These are phyloP conservation scores for Melastoma candidum DNA, from an alignment of 441 rosid species.

Conservation along the genomic window DNA sequence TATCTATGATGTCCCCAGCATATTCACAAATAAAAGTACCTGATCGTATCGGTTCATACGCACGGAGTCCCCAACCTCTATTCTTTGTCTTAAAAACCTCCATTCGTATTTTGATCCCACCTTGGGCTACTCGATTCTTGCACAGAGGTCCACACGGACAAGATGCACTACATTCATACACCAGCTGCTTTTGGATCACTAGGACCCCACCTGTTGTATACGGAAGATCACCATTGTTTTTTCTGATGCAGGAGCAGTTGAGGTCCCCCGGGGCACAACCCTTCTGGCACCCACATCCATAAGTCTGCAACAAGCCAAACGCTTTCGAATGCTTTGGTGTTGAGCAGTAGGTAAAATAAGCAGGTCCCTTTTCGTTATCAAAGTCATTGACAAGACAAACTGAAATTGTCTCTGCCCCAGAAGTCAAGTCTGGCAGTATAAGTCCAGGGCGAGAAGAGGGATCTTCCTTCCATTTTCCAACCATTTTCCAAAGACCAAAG, in stretches of 20 bases:
- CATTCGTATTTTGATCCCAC: constrained; percentile 11
- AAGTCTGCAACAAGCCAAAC: constrained; percentile 1
- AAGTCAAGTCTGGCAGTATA: constrained; percentile 12
- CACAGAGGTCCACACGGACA: constrained; percentile 10
- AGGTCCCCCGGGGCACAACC: constrained; percentile 13
- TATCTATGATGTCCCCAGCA: constrained; percentile 16
- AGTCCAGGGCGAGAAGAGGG: constrained; percentile 12
- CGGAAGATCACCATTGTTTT: constrained; percentile 11
- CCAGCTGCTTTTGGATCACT: constrained; percentile 10
- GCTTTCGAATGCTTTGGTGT: constrained; percentile 8
- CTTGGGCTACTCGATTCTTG: constrained; percentile 12
- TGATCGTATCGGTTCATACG: constrained; percentile 14
- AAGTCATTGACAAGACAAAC: constrained; percentile 14
- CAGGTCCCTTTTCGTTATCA: constrained; percentile 12
- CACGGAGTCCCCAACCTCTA: constrained; percentile 14
- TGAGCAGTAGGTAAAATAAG: constrained; percentile 12
- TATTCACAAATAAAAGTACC: constrained; percentile 17
- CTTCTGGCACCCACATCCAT: constrained; percentile 8
- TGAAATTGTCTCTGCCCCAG: constrained; percentile 9
- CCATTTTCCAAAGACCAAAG: constrained; percentile 10
- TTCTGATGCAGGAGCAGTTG: constrained; percentile 13
- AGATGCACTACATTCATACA: constrained; percentile 17
- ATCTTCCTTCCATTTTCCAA: constrained; percentile 15
- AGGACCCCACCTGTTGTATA: constrained; percentile 9
- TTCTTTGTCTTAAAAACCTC: constrained; percentile 15